Percentiles rank a stretch among this genome's conserved stretches.
These are phyloP conservation scores for Fagus sylvatica DNA, from an alignment of 306 rosid genomes.

Conservation along the genomic window DNA sequence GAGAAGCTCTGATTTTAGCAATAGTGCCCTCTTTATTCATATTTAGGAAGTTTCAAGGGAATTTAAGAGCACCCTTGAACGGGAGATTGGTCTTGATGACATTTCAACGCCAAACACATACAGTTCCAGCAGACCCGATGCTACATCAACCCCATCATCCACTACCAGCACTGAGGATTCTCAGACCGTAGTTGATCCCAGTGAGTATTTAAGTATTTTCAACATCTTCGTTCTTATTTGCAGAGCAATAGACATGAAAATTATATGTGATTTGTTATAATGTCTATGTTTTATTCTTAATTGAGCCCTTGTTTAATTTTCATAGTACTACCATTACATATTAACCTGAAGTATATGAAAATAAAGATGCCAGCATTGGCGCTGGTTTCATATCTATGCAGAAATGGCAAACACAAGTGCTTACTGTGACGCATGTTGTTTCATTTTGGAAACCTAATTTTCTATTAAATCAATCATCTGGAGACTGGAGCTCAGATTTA, in stretches of 20 bases:
- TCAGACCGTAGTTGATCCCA: conserved; percentile 53
- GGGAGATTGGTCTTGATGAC: conserved; percentile 98
- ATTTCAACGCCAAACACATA: conserved; percentile 45
- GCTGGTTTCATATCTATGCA: not conserved
- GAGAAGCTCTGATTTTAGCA: conserved; percentile 18
- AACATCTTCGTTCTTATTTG: conserved; percentile 1
- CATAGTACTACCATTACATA: conserved; percentile 1
- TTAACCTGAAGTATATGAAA: not conserved
- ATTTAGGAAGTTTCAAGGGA: conserved; percentile 90
- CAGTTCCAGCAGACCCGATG: conserved; percentile 37
- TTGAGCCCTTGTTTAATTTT: conserved; percentile 8
- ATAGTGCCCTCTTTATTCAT: conserved; percentile 24
- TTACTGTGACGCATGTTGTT: not conserved
- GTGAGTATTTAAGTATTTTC: conserved; percentile 54
- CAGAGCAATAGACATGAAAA: conserved; percentile 18
- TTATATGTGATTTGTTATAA: not conserved
- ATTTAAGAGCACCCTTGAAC: conserved; percentile 92
- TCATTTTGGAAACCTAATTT: not conserved
- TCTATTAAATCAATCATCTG: not conserved
- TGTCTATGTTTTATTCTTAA: not conserved
- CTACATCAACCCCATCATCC: conserved; percentile 48
- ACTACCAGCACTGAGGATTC: conserved; percentile 41
- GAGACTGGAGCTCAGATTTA: too few species aligned
- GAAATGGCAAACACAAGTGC: not conserved
- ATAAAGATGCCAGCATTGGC: not conserved